Evolutionary conservation across 2,329 filamentous ascomycete species (phyloP), one percentile per base, ranked within the genome.

Genomic region (Monilinia laxa): DNA sequence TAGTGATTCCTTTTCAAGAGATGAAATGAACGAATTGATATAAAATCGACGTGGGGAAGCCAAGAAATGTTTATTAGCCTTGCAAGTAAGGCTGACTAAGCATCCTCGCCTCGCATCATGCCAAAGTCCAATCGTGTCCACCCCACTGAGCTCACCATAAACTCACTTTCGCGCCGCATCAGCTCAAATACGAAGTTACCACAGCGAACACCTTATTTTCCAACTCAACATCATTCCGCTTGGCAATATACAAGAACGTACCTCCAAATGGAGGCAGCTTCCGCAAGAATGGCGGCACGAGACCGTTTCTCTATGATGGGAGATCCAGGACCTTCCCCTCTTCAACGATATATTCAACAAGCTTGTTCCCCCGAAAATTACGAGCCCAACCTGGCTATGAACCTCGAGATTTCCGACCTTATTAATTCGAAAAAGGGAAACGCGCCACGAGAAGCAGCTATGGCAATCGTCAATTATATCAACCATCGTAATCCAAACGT

Each of bases 401-500:
- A 95, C 77, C 91, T 99, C 77, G 95, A 99, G 84, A 96, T 99
- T 75, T 84, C 93, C 75, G 95, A 99, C 81, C 82, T 98, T 75
- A 91, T 99, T 83, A 99, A 99, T 80, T 90, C 89, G 76, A 99
- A 98, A 83, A 98, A 98, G 82, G 94, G 94, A 76, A 92, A 90
- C 79, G 90, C 93, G 81, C 95, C 95, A 70, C 92, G 95, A 76
- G 95, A 99, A 84, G 93, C 94, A 59, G 94, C 94, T 69, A 87
- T 96, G 71, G 88, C 93, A 70, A 97, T 98, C 71, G 94, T 97
- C 74, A 90, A 90, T 80, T 93, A 93, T 76, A 89, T 98, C 83
- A 99, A 99, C 81, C 92, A 96, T 79, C 91, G 95, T 78, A 99
- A 98, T 78, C 91, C 93, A 68, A 98, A 97, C 79, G 92, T 99